Evolutionary conservation across 805 yeast species (phyloP), one percentile per base, ranked within the genome.

Genomic region (Ogataea degrootiae): DNA sequence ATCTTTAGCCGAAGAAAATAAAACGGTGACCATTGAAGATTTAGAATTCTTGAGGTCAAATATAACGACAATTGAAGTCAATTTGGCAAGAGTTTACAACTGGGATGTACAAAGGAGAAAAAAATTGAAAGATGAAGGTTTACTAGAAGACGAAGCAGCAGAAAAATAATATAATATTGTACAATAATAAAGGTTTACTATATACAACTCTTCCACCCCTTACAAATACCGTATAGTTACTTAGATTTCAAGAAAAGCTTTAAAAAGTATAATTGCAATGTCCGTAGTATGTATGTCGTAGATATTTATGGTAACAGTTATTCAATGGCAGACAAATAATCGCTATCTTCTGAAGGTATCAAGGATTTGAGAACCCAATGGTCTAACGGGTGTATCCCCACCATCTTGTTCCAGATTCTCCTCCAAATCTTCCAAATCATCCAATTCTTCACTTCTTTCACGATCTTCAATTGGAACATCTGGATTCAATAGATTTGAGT

Each of bases 51-150:
- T 84, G 51, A 79, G 94, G 54, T 94, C 87, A 55, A 90, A 90
- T 58, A 91, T 92, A 52, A 94, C 99, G 15, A 92, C 97, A 3
- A 88, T 94, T 91, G 98, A 94, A 66, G 99, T 94, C 44, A 94
- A 94, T 63, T 89, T 96, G 16, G 97, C 99, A 1, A 77, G 99
- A 54, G 75, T 87, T 62, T 87, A 87, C 63, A 87, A 87, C 59
- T 87, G 92, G 91, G 95, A 86, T 62, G 92, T 87, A 9, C 87
- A 84, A 60, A 76, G 87, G 67, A 79, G 91, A 65, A 84, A 71
- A 66, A 70, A 57, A 60, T 41, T 57, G 19, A 73, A 74, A 53
- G 68, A 67, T 43, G 69, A 69, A 11, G 68, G 73, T 26, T 31
- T 12, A 12, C 36, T 29, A 19, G n/a, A 22, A 4, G 34, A 12